Base-by-base conservation (phyloP, 768 basidiomycete genomes). In the Sarcodon aspratus region DNA sequence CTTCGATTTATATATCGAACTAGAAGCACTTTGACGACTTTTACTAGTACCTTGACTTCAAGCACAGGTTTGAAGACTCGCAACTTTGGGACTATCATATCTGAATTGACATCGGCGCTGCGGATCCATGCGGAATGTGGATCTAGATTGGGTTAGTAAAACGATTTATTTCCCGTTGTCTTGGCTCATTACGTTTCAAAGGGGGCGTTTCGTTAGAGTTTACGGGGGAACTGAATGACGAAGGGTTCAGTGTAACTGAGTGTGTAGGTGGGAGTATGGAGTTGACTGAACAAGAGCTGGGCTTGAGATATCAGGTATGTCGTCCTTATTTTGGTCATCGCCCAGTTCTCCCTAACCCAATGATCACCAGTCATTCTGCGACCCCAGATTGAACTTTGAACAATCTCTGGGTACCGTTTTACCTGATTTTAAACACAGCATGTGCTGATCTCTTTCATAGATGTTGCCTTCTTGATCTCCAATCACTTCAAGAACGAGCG, bases 211-310 rank as follows among this genome's bases (percentile, higher is more conserved):
- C 76, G 58, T 65, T 82, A 37, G 75, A 82, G 62, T 64, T 80
- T 63, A 94, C 95, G 2, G 90, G 93, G 15, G 90, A 95, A 63
- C 70, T 95, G 46, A 85, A 85, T 52, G 82, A 89, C 9, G 83
- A 96, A 49, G 92, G 95, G 6, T 90, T 85, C 65, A 87, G 87
- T 53, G 96, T 99, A 38, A 99, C 96, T 0, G 96, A 98, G 63
- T 97, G 94, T 60, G 70, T 94, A 9, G 96, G 96, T 5, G 96
- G 95, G 1, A 95, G 90, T 55, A 98, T 97, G 94, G 85, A 89
- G 59, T 69, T 97, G 35, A 76, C 73, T 43, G 95, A 97, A 62
- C 86, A 93, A 54, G 74, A 96, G 62, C 73, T 99, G 12, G 84
- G 79, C n/a, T 67, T 94, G 63, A 73, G 94, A 55, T 99, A 98